These are phyloP conservation scores for Alternaria viburni DNA, from an alignment of 2,329 filamentous ascomycete genomes.

Conservation along the genomic window DNA sequence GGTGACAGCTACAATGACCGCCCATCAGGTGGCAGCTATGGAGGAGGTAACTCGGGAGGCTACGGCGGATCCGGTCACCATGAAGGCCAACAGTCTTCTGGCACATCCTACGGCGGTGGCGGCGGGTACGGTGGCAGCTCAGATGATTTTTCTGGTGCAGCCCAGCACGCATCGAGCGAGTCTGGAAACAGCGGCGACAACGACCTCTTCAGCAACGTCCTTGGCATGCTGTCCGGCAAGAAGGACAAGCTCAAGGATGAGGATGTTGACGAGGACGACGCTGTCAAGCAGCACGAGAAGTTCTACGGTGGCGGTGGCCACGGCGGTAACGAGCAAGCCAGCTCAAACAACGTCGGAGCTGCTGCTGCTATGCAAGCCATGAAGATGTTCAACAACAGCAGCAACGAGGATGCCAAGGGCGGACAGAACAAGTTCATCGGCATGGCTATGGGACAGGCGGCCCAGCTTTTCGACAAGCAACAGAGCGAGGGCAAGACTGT, in stretches of 20 bases:
- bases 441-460: constrained; percentile 86
- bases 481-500: constrained; percentile 61
- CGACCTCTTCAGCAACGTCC: constrained; percentile 62
- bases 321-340: constrained; percentile 53
- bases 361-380: constrained; percentile 78
- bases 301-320: constrained; percentile 65
- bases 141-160: constrained; percentile 62
- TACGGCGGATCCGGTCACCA: constrained; percentile 31
- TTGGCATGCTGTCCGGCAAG: constrained; percentile 62
- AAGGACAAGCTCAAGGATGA: constrained; percentile 58
- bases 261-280: constrained; percentile 68
- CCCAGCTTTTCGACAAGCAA: constrained; percentile 74
- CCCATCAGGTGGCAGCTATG: constrained; percentile 26
- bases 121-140: constrained; percentile 44
- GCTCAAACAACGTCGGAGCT: constrained; percentile 61
- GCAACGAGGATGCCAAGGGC: constrained; percentile 45
- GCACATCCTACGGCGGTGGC: constrained; percentile 52
- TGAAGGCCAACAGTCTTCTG: constrained; percentile 45
- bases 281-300: constrained; percentile 76
- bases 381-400: constrained; percentile 74
- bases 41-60: constrained; percentile 22
- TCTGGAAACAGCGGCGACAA: constrained; percentile 58
- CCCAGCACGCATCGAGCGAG: constrained; percentile 62
- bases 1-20: constrained; percentile 22
- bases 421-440: constrained; percentile 82